Evolutionary conservation across 805 yeast species (phyloP), one percentile per base, ranked within the genome.

Genomic region (Yarrowia alimentaria): DNA sequence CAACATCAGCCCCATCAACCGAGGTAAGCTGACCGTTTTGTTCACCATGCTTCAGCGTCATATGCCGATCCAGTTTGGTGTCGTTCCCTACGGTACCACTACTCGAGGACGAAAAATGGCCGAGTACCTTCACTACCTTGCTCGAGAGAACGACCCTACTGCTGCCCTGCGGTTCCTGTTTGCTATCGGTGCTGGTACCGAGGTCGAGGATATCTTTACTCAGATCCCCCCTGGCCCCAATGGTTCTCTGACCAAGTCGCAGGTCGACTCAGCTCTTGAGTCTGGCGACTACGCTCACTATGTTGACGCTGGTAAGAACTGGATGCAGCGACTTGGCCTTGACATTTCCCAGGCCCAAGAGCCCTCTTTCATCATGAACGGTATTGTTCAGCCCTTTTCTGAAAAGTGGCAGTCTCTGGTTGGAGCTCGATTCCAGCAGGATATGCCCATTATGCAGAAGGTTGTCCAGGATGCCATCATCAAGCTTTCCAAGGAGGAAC

Each of bases 51-150:
- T 64, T 5, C 56, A 74, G 10, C 74, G 77, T 33, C 78, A 79
- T 1, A 72, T 85, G 13, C 86, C 96, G 0, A 84, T 89, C 56
- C 83, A 90, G 64, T 61, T 91, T 47, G 99, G 97, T 6, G 55
- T 91, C 3, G 69, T 91, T n/a, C 95, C 98, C 0, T 53, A 84
- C 2, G 58, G 55, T 5, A 53, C 55, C 11, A 55, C 59, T 14
- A 56, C n/a, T 34, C 11, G 58, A 57, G 14, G 61, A 63, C 40
- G 54, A 51, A 16, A 24, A 45, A 8, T 57, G 8, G 54, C 64
- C 0, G 30, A 53, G 35, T 58, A 54, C 14, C 20, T 59, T 10
- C 40, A 54, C 18, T 57, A 50, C 19, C 24, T 59, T 10, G 25
- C 49, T 11, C 22, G 29, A 17, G 28, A 33, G 31, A 33, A 38